Base-by-base conservation (phyloP, 1,139 yeast genomes). In the Trichomonascaceae sp. region DNA sequence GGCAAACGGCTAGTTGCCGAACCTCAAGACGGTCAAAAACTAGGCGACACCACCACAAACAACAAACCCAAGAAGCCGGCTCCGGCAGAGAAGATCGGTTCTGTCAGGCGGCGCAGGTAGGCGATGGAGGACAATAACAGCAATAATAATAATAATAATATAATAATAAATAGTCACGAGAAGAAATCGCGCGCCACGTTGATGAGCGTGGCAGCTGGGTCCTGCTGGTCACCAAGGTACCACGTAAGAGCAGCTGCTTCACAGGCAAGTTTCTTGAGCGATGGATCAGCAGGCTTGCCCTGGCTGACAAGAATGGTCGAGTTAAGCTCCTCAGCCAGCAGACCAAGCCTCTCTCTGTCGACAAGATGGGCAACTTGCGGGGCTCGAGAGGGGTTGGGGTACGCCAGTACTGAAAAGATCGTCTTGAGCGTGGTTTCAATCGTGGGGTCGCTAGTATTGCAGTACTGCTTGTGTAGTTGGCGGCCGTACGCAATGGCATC, bases 331-430 rank as follows among this genome's bases (percentile, higher is more conserved):
- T 69, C 71, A 17, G 64, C 59, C 23, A 68, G 42, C 31, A 57
- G 59, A 2, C 47, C 42, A 15, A 64, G 51, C 30, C 63, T 64
- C 4, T 51, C 50, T 13, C 47, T 50, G 22, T 55, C 56, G 29
- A 67, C 51, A 29, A 62, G 43, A 29, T 55, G 51, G n/a, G 65
- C 62, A 31, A 64, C 50, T 33, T 59, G 57, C 17, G 45, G 45
- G 6, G 56, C 54, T 26, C 45, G 37, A 30, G 43, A 38, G 1
- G 76, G 75, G 37, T 71, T 59, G 8, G 64, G 64, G 42, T 67
- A 74, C 3, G 77, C 76, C 35, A 74, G 47, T 16, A 74, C 48
- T 4, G 71, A 58, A 17, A 71, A 69, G 1, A 71, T 56, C 29
- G 64, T 63, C 15, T 43, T 57, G 51, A 44, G 68, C 38, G 44